Base-by-base conservation (phyloP, 768 basidiomycete genomes). In the Pleurotus ostreatus region DNA sequence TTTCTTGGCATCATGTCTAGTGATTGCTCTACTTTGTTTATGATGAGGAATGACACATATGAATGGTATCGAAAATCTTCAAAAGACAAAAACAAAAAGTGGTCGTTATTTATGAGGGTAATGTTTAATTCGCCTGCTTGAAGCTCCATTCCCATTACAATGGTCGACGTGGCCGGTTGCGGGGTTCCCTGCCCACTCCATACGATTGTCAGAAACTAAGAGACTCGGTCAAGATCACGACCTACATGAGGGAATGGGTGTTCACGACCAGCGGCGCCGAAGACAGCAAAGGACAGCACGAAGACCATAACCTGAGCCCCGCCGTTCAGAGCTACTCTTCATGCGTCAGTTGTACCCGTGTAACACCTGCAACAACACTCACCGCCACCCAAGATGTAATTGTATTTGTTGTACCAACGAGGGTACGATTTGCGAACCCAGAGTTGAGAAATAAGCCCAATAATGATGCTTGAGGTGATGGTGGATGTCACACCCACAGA, bases 261-360 rank as follows among this genome's bases (percentile, higher is more conserved):
- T 49, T 70, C 62, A 12, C 63, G 62, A 6, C 83, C 83, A 0
- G 78, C 77, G 15, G 81, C 83, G 15, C 85, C 85, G 61, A 82
- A 84, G 22, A 85, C 82, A 2, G 83, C 82, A 65, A 86, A 86
- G 0, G 83, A 82, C 5, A 84, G 70, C 30, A 86, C 71, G 63
- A 85, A 83, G 26, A 82, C 74, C 80, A 85, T 84, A 48, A 84
- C 75, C 63, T 86, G 84, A 12, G 82, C 79, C 6, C 85, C 84
- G 20, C 84, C 84, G 61, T 85, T 83, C 34, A 85, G 69, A 7
- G 81, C 86, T 52, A 39, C 12, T 12, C 51, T 16, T 15, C 13
- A 30, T 30, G 12, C n/a, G 20, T 44, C 41, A 22, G 20, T 11
- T 11, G 9, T 22, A 5, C 41, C 3, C 5, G 13, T n/a, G n/a